These are phyloP conservation scores for Epichloe sylvatica DNA, from an alignment of 2,329 filamentous ascomycete species.

Conservation along the genomic window DNA sequence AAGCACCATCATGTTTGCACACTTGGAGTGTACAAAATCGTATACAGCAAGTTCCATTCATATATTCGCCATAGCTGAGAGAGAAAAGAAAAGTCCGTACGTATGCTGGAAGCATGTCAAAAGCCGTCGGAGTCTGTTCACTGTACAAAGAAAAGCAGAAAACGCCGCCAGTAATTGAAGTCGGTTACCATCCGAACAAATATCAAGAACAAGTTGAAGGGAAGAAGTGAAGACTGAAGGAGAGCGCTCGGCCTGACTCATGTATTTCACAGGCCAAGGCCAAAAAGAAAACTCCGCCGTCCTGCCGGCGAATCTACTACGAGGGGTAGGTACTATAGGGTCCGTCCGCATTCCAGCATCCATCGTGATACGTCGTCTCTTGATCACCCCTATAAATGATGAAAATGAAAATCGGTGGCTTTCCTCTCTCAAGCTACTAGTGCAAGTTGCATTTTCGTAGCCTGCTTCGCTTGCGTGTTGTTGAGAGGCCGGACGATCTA, in stretches of 20 bases:
- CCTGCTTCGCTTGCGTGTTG: background rate
- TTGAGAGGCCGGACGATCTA: too few species aligned
- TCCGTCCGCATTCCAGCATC: too few species aligned
- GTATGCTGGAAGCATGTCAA: too few species aligned
- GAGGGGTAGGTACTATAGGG: too few species aligned
- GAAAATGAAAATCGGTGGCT: too few species aligned
- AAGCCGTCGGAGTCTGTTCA: too few species aligned
- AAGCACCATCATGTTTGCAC: background rate
- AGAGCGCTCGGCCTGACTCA: background rate
- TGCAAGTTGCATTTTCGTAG: background rate
- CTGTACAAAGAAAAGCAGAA: background rate
- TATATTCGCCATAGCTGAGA: background rate
- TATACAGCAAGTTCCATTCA: background rate
- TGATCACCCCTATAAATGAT: too few species aligned
- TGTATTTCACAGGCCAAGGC: background rate
- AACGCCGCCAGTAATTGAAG: background rate
- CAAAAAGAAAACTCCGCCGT: background rate
- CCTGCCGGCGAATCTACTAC: too few species aligned
- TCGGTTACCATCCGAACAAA: background rate
- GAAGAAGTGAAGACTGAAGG: background rate
- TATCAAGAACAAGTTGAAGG: background rate
- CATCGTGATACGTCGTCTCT: too few species aligned
- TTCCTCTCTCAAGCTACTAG: background rate
- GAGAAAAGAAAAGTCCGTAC: background rate
- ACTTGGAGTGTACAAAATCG: background rate